Base-by-base conservation (phyloP, 306 rosid genomes). In the Fragaria vesca region DNA sequence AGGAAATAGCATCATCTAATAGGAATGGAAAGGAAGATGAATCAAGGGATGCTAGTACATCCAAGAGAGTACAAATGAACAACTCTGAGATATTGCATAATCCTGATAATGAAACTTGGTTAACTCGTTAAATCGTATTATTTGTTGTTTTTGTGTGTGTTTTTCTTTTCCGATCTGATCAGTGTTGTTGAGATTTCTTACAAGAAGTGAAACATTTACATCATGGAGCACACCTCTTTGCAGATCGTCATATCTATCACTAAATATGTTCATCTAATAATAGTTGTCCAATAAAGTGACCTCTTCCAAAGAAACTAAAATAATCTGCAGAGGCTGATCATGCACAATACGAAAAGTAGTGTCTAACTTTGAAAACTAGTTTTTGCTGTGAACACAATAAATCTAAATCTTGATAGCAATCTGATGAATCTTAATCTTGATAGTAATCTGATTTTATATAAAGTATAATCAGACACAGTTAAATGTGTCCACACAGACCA, bases 31-130 rank as follows among this genome's bases (percentile, higher is more conserved):
- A 6, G 13, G 73, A 77, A 61, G 58, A 70, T 36, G 76, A 65
- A 4, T 7, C 67, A 36, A 83, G 82, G 68, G 76, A 46, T 16
- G 43, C 17, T 65, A 2, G 24, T 67, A 48, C 61, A 21, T 73
- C 82, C 60, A 80, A 52, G 51, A 82, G 87, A 84, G 2, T 21
- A 45, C 74, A 83, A 51, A 52, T 62, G 46, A 63, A 57, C 62
- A 61, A 43, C 48, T 71, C 80, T 32, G 40, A 70, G 57, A 8
- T 62, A 65, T 65, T 36, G 0, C 73, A 30, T 65, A 43, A 0
- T 75, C 17, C 26, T 21, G 68, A 57, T 4, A 32, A 43, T 51
- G 73, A 58, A 16, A 68, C 77, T 38, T 66, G 51, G 30, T 34
- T 42, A 74, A 74, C 18, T 42, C 28, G 70, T 42, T 74, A 43